These are phyloP conservation scores for Trichomonas gallinae DNA, from an alignment of 208 protist species.

Conservation along the genomic window DNA sequence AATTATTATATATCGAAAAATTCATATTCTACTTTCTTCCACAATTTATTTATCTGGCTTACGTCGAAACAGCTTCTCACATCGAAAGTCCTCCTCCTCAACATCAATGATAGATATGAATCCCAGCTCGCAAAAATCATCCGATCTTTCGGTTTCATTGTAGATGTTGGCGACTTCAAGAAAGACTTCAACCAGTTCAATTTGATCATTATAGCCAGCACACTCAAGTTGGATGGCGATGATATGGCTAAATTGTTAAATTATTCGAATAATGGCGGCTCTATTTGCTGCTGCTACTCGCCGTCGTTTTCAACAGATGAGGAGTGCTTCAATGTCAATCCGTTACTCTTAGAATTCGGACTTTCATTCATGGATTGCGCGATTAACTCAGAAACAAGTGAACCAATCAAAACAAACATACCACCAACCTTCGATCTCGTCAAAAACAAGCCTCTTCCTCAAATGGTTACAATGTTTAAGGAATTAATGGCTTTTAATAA, in stretches of 20 bases:
- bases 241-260: background rate
- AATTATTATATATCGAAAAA: background rate
- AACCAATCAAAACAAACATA: background rate
- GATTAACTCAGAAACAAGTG: background rate
- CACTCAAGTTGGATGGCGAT: background rate
- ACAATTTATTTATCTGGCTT: background rate
- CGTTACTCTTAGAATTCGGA: background rate
- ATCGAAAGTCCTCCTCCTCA: background rate
- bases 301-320: background rate
- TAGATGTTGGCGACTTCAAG: background rate
- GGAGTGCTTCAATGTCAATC: background rate
- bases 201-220: background rate
- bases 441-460: background rate
- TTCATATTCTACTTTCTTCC: background rate
- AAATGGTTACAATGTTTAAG: background rate
- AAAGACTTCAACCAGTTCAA: background rate
- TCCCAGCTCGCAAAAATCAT: background rate
- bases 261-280: background rate
- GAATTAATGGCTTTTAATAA: background rate
- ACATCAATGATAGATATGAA: background rate
- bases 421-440: background rate
- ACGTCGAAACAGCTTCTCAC: background rate
- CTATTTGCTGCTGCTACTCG: background rate
- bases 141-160: background rate
- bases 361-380: background rate